Conservation (phyloP, 2,329 filamentous ascomycete genomes). For the Colletotrichum scovillei region DNA sequence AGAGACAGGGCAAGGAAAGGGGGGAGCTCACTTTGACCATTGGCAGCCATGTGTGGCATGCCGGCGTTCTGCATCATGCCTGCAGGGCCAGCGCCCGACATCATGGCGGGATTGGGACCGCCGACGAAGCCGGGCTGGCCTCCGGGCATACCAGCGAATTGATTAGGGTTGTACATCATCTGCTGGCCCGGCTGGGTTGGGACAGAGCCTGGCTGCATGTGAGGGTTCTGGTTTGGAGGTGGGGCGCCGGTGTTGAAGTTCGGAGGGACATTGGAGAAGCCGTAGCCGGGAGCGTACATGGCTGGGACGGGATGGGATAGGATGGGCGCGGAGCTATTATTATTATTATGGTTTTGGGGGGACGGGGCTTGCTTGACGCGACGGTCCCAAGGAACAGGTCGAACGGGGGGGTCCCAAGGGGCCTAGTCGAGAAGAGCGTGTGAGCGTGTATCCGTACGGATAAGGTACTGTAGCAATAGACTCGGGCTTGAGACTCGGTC, state of each 20-base stretch:
- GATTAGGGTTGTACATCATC: conserved; percentile 71
- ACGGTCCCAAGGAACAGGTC: conserved; percentile 18
- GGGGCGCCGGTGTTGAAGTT: conserved; percentile 62
- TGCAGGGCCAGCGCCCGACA: conserved; percentile 61
- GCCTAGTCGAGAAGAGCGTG: conserved; percentile 20
- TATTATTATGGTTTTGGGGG: conserved; percentile 36
- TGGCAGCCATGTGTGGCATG: conserved; percentile 69
- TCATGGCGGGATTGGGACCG: conserved; percentile 66
- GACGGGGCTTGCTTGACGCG: conserved; percentile 13
- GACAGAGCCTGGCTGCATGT: conserved; percentile 56
- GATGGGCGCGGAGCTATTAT: conserved; percentile 31
- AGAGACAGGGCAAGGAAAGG: conserved; percentile 40
- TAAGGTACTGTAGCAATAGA: conserved; percentile 19
- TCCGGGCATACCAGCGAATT: conserved; percentile 61
- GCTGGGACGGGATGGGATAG: conserved; percentile 38
- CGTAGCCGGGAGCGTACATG: conserved; percentile 69
- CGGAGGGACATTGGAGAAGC: conserved; percentile 60
- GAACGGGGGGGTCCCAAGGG: conserved; percentile 14
- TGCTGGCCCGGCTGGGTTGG: conserved; percentile 57
- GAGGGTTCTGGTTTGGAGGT: conserved; percentile 56
- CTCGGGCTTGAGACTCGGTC: conserved; percentile 26
- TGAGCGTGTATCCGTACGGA: too few species aligned
- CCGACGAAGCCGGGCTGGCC: conserved; percentile 62
- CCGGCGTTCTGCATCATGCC: conserved; percentile 73
- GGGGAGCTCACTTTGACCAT: conserved; percentile 68